Conservation (phyloP, 768 basidiomycete species). For the Boletus rex-veris region DNA sequence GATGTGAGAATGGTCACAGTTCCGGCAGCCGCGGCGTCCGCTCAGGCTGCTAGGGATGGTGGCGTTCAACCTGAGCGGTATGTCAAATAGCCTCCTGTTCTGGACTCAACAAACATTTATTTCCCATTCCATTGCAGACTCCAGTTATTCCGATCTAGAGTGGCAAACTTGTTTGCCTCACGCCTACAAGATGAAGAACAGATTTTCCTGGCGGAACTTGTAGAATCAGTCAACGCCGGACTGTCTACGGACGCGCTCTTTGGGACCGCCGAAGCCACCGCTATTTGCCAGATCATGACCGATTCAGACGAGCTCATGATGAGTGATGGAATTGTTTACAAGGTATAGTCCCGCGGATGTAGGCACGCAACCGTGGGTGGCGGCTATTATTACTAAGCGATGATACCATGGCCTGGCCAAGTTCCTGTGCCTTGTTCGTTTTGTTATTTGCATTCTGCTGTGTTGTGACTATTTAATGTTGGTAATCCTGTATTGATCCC, state of each 20-base stretch:
- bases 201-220: slow-evolving; percentile 62
- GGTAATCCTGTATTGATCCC: neutral
- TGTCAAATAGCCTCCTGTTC: slow-evolving; percentile 23
- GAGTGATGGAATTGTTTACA: slow-evolving; percentile 83
- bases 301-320: slow-evolving; percentile 77
- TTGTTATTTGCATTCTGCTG: slow-evolving; percentile 3
- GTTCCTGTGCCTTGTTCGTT: neutral
- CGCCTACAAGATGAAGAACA: slow-evolving; percentile 74
- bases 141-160: slow-evolving; percentile 73
- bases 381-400: neutral
- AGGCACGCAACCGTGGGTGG: neutral
- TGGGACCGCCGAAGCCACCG: slow-evolving; percentile 76
- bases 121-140: slow-evolving; percentile 42
- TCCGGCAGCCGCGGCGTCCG: slow-evolving; percentile 35
- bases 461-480: neutral
- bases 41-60: slow-evolving; percentile 34
- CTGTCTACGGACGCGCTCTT: slow-evolving; percentile 66
- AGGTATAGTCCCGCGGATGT: slow-evolving; percentile 38
- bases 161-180: slow-evolving; percentile 69
- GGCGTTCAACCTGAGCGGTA: slow-evolving; percentile 58
- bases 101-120: neutral
- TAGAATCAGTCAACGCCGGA: slow-evolving; percentile 76
- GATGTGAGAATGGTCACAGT: slow-evolving; percentile 60
- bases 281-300: slow-evolving; percentile 71
- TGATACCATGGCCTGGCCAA: neutral